Evolutionary conservation across 257 asterid genomes (phyloP).

Genomic region (Handroanthus guayacan): DNA sequence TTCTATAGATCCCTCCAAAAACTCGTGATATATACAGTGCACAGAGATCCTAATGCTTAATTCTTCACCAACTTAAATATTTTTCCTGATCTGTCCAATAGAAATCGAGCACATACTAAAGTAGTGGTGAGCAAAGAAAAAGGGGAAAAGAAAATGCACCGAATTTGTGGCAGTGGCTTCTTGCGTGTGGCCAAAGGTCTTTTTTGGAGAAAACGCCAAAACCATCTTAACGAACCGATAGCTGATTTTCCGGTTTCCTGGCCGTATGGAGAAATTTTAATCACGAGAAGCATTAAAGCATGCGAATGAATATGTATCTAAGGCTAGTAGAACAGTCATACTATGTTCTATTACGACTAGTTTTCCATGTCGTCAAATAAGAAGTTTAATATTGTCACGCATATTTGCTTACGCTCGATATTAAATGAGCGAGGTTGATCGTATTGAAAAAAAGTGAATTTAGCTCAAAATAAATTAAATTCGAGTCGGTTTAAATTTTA

Average conservation of each 20-base stretch:
- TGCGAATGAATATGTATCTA: too few species aligned
- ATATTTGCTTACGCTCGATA: too few species aligned
- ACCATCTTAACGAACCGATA: constrained; percentile 3
- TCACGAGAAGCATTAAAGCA: too few species aligned
- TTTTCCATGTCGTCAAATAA: too few species aligned
- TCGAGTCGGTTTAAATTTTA: not conserved
- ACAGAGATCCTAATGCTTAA: not conserved
- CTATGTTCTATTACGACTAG: too few species aligned
- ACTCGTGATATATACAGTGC: not conserved
- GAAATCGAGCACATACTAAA: not conserved
- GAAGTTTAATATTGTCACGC: too few species aligned
- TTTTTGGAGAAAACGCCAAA: constrained; percentile 2
- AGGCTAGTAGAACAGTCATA: too few species aligned
- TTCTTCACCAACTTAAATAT: not conserved
- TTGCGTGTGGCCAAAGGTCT: not conserved
- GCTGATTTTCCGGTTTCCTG: constrained; percentile 10
- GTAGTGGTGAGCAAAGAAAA: not conserved
- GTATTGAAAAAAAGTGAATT: too few species aligned
- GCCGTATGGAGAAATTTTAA: too few species aligned
- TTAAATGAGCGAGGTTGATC: too few species aligned
- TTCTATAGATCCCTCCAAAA: not conserved
- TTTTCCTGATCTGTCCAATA: not conserved
- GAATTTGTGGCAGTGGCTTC: not conserved
- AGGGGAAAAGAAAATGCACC: not conserved
- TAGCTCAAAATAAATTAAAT: too few species aligned